These are phyloP conservation scores for Crassisporium funariophilum DNA, from an alignment of 768 basidiomycete genomes.

Conservation along the genomic window DNA sequence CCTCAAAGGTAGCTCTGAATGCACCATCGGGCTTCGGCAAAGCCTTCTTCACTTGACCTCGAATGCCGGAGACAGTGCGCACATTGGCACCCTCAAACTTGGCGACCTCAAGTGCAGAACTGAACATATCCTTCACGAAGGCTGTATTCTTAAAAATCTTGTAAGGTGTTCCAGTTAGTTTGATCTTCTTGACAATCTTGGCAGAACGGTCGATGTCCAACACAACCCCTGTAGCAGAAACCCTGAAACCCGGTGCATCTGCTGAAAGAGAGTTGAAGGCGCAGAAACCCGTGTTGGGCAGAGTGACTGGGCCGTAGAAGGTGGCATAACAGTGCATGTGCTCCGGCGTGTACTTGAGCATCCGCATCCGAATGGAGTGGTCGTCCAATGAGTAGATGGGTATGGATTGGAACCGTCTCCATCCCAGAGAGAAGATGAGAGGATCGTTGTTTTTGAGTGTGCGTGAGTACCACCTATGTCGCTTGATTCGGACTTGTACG, in stretches of 20 bases:
- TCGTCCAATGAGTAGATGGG: conserved; percentile 98
- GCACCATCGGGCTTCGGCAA: conserved; percentile 93
- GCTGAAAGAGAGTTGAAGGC: conserved; percentile 85
- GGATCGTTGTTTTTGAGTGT: conserved; percentile 98
- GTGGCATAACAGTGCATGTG: conserved; percentile 99
- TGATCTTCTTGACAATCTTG: conserved; percentile 98
- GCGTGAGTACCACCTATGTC: conserved; percentile 90
- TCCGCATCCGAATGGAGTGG: conserved; percentile 96
- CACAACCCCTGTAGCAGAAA: conserved; percentile 93
- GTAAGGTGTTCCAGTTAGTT: conserved; percentile 92
- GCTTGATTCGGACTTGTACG: conserved; percentile 93
- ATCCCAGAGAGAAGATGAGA: conserved; percentile 94
- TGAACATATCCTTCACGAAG: conserved; percentile 98
- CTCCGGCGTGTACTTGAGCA: conserved; percentile 99
- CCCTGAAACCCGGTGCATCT: conserved; percentile 76
- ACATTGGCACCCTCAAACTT: conserved; percentile 99
- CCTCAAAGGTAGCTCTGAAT: conserved; percentile 97
- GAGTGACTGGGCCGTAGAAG: conserved; percentile 90
- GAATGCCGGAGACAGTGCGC: conserved; percentile 90
- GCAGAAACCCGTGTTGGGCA: conserved; percentile 96
- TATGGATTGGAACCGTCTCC: conserved; percentile 93
- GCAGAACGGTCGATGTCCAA: conserved; percentile 90
- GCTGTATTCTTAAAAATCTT: conserved; percentile 99
- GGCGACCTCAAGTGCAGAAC: conserved; percentile 87
- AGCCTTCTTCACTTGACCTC: conserved; percentile 97